These are phyloP conservation scores for Teunomyces gatunensis DNA, from an alignment of 805 yeast species.

Conservation along the genomic window DNA sequence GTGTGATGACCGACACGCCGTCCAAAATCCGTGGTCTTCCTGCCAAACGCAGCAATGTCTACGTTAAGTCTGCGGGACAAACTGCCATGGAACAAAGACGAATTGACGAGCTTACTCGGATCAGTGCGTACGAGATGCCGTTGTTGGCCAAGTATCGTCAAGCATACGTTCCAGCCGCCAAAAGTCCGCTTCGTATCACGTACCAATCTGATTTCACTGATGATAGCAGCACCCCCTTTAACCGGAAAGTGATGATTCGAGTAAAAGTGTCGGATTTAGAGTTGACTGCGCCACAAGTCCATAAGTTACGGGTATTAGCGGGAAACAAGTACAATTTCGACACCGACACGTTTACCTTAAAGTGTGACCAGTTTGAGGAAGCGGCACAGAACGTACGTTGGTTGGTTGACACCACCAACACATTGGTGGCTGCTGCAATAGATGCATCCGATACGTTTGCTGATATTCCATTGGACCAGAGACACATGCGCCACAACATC, in stretches of 20 bases:
- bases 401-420: conserved; percentile 61
- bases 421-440: conserved; percentile 62
- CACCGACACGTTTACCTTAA: conserved; percentile 59
- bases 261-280: conserved; percentile 54
- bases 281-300: conserved; percentile 51
- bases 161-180: conserved; percentile 50
- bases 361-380: conserved; percentile 64
- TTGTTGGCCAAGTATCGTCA: conserved; percentile 72
- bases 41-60: conserved; percentile 33
- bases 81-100: conserved; percentile 56
- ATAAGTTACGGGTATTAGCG: conserved; percentile 75
- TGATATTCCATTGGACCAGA: conserved; percentile 79
- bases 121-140: conserved; percentile 93
- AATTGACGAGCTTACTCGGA: conserved; percentile 70
- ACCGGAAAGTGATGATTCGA: conserved; percentile 62
- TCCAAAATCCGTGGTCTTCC: conserved; percentile 35
- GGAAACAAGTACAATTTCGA: conserved; percentile 71
- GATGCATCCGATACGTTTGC: conserved; percentile 60
- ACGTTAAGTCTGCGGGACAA: conserved; percentile 34
- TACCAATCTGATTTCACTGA: conserved; percentile 69
- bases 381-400: conserved; percentile 84
- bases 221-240: conserved; percentile 60
- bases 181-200: conserved; percentile 60
- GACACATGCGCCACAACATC: conserved; percentile 55
- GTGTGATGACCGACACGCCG: conserved; percentile 41